phyloP scores from a whole-genome alignment of 768 basidiomycete genomes.

The Calocybe cyanea region DNA sequence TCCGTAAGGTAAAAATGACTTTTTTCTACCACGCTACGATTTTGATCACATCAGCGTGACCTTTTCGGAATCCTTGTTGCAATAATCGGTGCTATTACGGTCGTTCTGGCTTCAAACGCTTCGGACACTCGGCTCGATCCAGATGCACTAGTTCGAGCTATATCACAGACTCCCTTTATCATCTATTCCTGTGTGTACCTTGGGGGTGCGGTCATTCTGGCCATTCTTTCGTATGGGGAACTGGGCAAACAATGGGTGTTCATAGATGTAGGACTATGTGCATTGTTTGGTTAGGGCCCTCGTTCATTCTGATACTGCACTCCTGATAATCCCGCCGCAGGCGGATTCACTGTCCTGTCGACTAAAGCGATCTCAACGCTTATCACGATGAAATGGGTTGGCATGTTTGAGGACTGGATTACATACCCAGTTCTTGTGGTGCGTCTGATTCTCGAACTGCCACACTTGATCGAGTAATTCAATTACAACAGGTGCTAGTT shows the following conservation, averaged over 20 bases:
- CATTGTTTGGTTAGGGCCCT: constrained; percentile 61
- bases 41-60: constrained; percentile 50
- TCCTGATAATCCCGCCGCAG: constrained; percentile 28
- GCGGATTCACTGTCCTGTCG: constrained; percentile 91
- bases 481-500: constrained; percentile 50
- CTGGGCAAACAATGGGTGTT: constrained; percentile 68
- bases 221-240: constrained; percentile 59
- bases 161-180: constrained; percentile 70
- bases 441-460: constrained; percentile 3
- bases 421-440: constrained; percentile 79
- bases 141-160: constrained; percentile 60
- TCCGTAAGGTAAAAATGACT: constrained; percentile 56
- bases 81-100: constrained; percentile 84
- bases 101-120: constrained; percentile 79
- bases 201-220: constrained; percentile 52
- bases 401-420: constrained; percentile 76
- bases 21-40: constrained; percentile 16
- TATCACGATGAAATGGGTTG: constrained; percentile 71
- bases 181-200: constrained; percentile 68
- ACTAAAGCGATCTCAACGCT: constrained; percentile 92
- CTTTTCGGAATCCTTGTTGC: constrained; percentile 76
- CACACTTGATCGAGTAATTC: constrained; percentile 8
- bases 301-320: background rate
- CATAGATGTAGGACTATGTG: constrained; percentile 86
- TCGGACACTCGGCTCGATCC: constrained; percentile 70